phyloP scores from a whole-genome alignment of 1,284 basidiomycete species.

The Pascua guehoae region DNA sequence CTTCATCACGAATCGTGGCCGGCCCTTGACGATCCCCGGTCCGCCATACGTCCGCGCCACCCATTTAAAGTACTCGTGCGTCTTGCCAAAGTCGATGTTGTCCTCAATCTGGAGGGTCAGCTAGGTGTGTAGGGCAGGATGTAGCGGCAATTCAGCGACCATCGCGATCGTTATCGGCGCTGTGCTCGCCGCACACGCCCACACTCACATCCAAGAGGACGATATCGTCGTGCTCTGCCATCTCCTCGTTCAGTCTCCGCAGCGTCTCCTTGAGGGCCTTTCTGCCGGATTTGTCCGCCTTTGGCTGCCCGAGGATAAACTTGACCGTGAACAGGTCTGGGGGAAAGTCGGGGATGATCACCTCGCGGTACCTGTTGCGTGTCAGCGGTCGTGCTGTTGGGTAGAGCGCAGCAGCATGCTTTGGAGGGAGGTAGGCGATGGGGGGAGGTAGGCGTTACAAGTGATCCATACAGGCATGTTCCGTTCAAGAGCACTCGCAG shows the following conservation, averaged over 20 bases:
- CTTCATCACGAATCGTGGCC: constrained; percentile 51
- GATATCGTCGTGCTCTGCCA: constrained; percentile 44
- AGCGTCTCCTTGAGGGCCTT: constrained; percentile 11
- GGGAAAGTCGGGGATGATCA: constrained; percentile 46
- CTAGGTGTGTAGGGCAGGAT: too few relatives aligned
- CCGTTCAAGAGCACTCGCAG: too few relatives aligned
- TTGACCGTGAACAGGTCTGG: constrained; percentile 42
- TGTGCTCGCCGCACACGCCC: background rate
- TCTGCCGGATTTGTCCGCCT: constrained; percentile 3
- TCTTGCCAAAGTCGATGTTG: constrained; percentile 51
- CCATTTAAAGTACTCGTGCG: constrained; percentile 50
- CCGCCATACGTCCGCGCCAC: constrained; percentile 43
- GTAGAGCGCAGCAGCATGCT: too few relatives aligned
- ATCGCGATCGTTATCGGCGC: background rate
- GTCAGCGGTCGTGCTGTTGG: constrained; percentile 3
- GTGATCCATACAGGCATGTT: too few relatives aligned
- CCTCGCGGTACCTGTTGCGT: constrained; percentile 34
- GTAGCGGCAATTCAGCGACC: background rate
- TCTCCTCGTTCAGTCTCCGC: constrained; percentile 31
- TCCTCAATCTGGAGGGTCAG: constrained; percentile 40
- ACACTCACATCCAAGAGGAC: constrained; percentile 46
- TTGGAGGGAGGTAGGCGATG: too few relatives aligned
- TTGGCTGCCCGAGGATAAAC: constrained; percentile 48
- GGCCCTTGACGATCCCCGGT: constrained; percentile 39
- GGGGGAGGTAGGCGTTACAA: too few relatives aligned